Evolutionary conservation across 495 filamentous ascomycete genomes (phyloP).

Genomic region (Polyplosphaeria fusca): DNA sequence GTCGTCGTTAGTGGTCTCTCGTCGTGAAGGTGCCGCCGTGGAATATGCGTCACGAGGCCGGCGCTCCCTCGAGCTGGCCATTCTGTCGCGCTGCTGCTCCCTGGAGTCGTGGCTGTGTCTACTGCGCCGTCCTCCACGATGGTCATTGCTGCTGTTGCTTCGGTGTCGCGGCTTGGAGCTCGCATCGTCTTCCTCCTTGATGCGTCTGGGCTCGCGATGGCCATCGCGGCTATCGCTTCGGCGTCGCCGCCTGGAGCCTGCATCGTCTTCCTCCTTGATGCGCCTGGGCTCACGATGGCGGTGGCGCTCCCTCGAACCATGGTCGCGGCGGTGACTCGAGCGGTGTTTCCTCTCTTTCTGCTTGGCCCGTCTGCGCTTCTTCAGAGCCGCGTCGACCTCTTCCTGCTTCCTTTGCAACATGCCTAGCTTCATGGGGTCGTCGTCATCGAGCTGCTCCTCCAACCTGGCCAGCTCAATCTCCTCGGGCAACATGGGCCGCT

Average conservation of each 20-base stretch:
- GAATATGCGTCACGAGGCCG: no score
- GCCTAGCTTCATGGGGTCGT: constrained; percentile 95
- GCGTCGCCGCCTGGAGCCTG: neutral
- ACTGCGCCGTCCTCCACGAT: no score
- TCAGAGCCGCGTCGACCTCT: constrained; percentile 70
- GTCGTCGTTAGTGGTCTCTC: no score
- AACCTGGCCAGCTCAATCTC: constrained; percentile 75
- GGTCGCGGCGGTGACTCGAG: constrained; percentile 48
- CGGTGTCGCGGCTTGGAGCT: neutral
- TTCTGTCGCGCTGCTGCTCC: no score
- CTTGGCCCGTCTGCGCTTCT: constrained; percentile 49
- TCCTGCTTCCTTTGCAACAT: constrained; percentile 84
- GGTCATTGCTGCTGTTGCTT: neutral
- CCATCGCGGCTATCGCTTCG: neutral
- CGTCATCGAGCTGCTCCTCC: constrained; percentile 80
- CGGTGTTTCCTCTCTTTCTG: constrained; percentile 47
- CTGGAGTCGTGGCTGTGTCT: no score
- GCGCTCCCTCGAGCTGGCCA: no score
- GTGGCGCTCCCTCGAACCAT: constrained; percentile 5
- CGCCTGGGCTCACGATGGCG: no score
- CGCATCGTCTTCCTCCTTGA: neutral
- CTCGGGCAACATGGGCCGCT: constrained; percentile 54
- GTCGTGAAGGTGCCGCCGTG: no score
- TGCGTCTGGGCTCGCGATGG: neutral
- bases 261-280: neutral